Evolutionary conservation across 1,284 basidiomycete species (phyloP).

Genomic region (Fomitiporia mediterranea): DNA sequence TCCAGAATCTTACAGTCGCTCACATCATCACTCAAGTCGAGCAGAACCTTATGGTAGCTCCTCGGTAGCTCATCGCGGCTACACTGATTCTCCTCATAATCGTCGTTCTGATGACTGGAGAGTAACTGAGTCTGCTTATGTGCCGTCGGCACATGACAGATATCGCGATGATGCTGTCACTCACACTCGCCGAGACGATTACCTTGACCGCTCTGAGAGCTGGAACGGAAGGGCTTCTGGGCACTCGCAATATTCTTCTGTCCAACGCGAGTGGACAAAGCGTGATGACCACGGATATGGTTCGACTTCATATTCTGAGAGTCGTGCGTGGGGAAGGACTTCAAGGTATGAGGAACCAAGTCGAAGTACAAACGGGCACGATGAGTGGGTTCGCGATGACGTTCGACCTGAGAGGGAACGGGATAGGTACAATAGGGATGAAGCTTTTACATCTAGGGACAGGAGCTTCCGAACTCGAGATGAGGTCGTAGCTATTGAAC

Average conservation of each 20-base stretch:
- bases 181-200: constrained; percentile 46
- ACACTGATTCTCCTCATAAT: constrained; percentile 43
- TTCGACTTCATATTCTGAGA: constrained; percentile 40
- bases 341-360: constrained; percentile 20
- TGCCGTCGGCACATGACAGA: constrained; percentile 38
- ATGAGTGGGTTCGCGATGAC: constrained; percentile 43
- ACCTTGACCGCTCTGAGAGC: constrained; percentile 37
- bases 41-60: constrained; percentile 45
- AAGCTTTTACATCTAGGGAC: not conserved
- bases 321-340: constrained; percentile 33
- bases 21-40: constrained; percentile 38
- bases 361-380: constrained; percentile 30
- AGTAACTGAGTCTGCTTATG: constrained; percentile 36
- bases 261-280: constrained; percentile 43
- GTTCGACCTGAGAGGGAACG: constrained; percentile 24
- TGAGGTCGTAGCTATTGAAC: constrained; percentile 2
- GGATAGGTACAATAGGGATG: constrained; percentile 10
- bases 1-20: constrained; percentile 40
- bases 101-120: constrained; percentile 52
- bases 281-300: constrained; percentile 42
- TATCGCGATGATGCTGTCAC: constrained; percentile 47
- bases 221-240: constrained; percentile 38
- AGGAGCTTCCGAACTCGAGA: constrained; percentile 7
- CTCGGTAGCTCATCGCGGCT: constrained; percentile 41
- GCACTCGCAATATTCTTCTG: constrained; percentile 33